Conservation (phyloP, 2,329 filamentous ascomycete genomes). For the Pyrenophora graminea region DNA sequence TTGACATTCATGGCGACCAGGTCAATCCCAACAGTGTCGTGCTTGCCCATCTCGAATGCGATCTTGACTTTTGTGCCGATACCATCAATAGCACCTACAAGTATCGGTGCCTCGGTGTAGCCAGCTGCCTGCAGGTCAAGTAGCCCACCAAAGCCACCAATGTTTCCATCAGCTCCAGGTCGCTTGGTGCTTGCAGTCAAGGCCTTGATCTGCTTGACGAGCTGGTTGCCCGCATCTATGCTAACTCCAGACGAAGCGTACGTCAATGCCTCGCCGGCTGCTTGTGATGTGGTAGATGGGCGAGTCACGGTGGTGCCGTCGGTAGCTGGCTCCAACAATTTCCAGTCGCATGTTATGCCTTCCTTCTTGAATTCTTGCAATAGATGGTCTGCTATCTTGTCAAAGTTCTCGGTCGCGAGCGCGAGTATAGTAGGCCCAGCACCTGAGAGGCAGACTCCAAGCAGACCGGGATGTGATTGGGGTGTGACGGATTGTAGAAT, state of each 20-base stretch:
- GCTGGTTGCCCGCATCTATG: slow-evolving; percentile 90
- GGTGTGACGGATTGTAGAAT: slow-evolving; percentile 92
- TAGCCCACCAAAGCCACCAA: slow-evolving; percentile 92
- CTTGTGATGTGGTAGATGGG: slow-evolving; percentile 21
- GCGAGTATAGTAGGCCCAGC: slow-evolving; percentile 95
- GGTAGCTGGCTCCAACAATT: slow-evolving; percentile 83
- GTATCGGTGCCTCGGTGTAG: slow-evolving; percentile 73
- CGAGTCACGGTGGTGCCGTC: slow-evolving; percentile 58
- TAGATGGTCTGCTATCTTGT: slow-evolving; percentile 79
- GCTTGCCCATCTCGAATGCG: slow-evolving; percentile 84
- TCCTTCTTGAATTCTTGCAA: slow-evolving; percentile 73
- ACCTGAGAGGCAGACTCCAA: slow-evolving; percentile 93
- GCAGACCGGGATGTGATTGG: slow-evolving; percentile 79
- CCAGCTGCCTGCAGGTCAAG: slow-evolving; percentile 77
- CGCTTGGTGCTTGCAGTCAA: slow-evolving; percentile 84
- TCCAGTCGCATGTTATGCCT: slow-evolving; percentile 81
- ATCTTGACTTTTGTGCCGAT: slow-evolving; percentile 98
- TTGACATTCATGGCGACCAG: slow-evolving; percentile 99
- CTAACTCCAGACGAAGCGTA: slow-evolving; percentile 93
- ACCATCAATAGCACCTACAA: slow-evolving; percentile 95
- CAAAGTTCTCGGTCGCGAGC: slow-evolving; percentile 87
- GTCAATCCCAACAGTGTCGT: slow-evolving; percentile 94
- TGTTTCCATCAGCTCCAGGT: slow-evolving; percentile 86
- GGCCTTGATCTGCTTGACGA: slow-evolving; percentile 89
- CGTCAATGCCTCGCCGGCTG: slow-evolving; percentile 61